phyloP scores from a whole-genome alignment of 1,139 yeast genomes.

The Magnusiomyces tetraspermus region DNA sequence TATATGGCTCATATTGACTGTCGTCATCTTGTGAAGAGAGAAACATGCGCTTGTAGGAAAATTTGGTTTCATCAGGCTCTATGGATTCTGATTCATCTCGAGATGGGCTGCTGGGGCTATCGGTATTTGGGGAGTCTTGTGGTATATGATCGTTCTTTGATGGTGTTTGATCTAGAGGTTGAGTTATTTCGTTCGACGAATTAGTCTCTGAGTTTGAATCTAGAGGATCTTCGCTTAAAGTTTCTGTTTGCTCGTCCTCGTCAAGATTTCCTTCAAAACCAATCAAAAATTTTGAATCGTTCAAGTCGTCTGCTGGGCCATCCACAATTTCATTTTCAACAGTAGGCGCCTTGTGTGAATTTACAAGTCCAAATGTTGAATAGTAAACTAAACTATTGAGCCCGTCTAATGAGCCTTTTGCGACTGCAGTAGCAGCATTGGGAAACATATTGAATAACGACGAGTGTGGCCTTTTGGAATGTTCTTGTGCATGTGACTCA shows the following conservation, averaged over 20 bases:
- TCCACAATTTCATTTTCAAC: constrained; percentile 8
- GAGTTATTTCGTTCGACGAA: neutral
- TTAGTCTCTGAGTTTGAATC: neutral
- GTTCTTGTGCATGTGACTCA: neutral
- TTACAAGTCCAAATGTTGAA: constrained; percentile 15
- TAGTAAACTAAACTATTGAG: constrained; percentile 18
- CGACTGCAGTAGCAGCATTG: constrained; percentile 17
- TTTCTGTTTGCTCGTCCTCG: constrained; percentile 15
- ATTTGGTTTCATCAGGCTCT: neutral
- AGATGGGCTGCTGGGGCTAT: neutral
- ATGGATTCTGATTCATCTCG: neutral
- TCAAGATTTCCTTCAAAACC: constrained; percentile 22
- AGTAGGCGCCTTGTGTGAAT: constrained; percentile 9
- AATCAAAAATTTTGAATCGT: constrained; percentile 22
- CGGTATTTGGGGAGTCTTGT: neutral
- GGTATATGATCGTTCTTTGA: neutral
- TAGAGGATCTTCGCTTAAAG: neutral
- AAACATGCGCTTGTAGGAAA: constrained; percentile 2
- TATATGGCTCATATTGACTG: constrained; percentile 9
- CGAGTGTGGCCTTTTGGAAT: constrained; percentile 5
- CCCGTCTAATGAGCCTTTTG: constrained; percentile 22
- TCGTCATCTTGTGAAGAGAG: neutral
- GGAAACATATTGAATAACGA: constrained; percentile 2
- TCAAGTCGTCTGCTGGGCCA: constrained; percentile 19
- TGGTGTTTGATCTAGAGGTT: neutral